phyloP scores from a whole-genome alignment of 2,329 filamentous ascomycete species.

The Beauveria bassiana region DNA sequence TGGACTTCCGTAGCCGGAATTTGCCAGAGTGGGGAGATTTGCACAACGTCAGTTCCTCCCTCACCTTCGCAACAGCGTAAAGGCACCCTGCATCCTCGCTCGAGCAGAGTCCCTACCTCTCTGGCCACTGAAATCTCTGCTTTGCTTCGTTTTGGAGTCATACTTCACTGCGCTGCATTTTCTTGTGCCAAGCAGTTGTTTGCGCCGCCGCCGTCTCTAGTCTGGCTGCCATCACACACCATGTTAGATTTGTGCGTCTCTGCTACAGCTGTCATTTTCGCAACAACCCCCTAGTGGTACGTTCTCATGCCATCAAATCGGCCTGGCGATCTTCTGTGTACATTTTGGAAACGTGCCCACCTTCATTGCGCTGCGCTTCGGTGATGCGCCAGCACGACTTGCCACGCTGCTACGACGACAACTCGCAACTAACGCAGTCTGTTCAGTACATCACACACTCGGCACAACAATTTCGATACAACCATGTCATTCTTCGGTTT shows the following conservation, averaged over 20 bases:
- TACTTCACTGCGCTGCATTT: not conserved
- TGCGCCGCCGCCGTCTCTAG: constrained; percentile 1
- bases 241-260: constrained; percentile 34
- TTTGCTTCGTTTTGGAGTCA: not conserved
- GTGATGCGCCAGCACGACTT: not conserved
- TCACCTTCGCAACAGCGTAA: constrained; percentile 5
- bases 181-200: not conserved
- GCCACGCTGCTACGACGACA: not conserved
- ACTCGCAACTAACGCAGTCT: not conserved
- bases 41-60: constrained; percentile 10
- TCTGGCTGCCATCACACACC: constrained; percentile 23
- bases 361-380: not conserved
- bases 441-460: constrained; percentile 5
- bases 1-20: not conserved
- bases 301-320: constrained; percentile 13
- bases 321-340: too few relatives aligned
- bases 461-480: constrained; percentile 15
- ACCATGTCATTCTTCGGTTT: constrained; percentile 91
- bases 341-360: not conserved
- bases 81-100: not conserved
- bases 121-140: not conserved
- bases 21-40: constrained; percentile 6
- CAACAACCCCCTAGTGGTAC: constrained; percentile 35
- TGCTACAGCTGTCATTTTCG: constrained; percentile 21
- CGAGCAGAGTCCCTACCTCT: not conserved